Conservation (phyloP, 208 protist species). For the Wallacemonas collosoma region DNA sequence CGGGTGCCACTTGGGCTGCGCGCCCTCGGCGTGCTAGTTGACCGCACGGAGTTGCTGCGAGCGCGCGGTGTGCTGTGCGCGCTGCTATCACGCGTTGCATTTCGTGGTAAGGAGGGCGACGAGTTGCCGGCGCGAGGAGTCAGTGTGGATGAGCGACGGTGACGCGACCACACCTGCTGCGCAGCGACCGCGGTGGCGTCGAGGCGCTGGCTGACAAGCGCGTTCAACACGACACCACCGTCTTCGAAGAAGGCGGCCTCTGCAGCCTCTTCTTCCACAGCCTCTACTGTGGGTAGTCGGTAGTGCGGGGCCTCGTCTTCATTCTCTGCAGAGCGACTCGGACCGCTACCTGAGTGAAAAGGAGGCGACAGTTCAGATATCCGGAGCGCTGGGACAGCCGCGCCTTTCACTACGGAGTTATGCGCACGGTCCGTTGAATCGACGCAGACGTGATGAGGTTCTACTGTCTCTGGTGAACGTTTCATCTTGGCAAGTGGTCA, state of each 20-base stretch:
- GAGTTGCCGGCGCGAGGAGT: slow-evolving; percentile 13
- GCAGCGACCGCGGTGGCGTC: not conserved
- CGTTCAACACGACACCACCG: slow-evolving; percentile 14
- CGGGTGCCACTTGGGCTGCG: slow-evolving; percentile 4
- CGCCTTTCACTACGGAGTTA: not conserved
- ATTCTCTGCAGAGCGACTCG: not conserved
- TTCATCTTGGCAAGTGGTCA: not conserved
- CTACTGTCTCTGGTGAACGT: not conserved
- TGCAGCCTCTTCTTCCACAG: not conserved
- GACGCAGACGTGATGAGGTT: not conserved
- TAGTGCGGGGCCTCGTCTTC: not conserved
- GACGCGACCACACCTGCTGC: slow-evolving; percentile 4
- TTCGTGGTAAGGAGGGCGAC: not conserved
- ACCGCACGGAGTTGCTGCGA: not conserved
- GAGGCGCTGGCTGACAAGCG: slow-evolving; percentile 7
- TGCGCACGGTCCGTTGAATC: not conserved
- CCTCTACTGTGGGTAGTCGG: not conserved
- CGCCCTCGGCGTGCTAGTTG: not conserved
- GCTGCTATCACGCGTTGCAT: slow-evolving; percentile 5
- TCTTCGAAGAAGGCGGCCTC: slow-evolving; percentile 10
- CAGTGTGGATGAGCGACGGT: not conserved
- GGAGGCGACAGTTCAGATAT: not conserved
- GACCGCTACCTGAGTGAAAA: not conserved
- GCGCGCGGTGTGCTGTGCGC: slow-evolving; percentile 4
- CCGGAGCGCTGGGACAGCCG: not conserved